Conservation (phyloP, 148 eudicot genomes). For the Rhododendron williamsianum region DNA sequence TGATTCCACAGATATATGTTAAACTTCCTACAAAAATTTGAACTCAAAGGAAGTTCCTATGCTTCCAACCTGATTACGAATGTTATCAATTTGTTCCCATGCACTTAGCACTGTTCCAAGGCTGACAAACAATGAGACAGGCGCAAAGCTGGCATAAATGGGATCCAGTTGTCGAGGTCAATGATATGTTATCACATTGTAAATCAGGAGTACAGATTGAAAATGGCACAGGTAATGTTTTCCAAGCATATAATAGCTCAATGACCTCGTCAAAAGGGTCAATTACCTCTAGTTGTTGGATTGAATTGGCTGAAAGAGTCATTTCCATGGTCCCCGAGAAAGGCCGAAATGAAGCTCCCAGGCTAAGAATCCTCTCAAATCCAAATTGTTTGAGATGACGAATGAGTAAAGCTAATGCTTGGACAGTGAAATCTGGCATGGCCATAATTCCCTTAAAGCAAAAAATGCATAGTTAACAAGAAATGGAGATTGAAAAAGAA, state of each 20-base stretch:
- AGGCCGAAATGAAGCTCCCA: constrained; percentile 81
- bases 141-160: background rate
- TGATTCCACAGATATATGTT: background rate
- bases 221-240: background rate
- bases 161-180: background rate
- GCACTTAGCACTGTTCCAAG: background rate
- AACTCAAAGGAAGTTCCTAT: background rate
- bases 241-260: background rate
- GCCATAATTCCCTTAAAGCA: constrained; percentile 54
- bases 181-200: background rate
- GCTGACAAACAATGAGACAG: constrained; percentile 3
- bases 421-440: constrained; percentile 71
- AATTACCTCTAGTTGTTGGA: constrained; percentile 88
- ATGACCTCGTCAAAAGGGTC: background rate
- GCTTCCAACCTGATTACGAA: background rate
- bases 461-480: background rate
- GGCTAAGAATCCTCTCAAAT: constrained; percentile 61
- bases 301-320: constrained; percentile 87
- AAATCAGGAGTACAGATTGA: background rate
- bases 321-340: constrained; percentile 67
- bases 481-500: constrained; percentile 1
- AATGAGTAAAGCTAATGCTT: constrained; percentile 68
- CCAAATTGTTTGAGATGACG: constrained; percentile 91
- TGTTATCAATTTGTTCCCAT: background rate
- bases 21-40: background rate